Conservation (phyloP, 2,329 filamentous ascomycete species). For the Talaromyces sp. region DNA sequence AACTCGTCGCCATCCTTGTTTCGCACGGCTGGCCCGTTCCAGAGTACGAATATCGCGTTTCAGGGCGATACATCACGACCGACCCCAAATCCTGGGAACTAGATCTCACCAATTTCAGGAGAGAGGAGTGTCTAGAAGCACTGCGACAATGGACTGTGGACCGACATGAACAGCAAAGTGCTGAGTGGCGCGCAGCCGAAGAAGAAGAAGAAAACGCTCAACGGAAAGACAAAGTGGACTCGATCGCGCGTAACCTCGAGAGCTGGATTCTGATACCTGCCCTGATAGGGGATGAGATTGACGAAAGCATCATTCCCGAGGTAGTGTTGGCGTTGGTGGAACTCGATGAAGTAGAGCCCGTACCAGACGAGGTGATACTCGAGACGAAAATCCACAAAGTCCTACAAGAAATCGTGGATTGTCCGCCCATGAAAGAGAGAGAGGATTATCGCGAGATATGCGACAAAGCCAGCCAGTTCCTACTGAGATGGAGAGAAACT, state of each 20-base stretch:
- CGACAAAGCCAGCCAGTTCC: neutral
- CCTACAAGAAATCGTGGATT: neutral
- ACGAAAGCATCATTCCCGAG: neutral
- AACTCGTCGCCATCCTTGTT: constrained; percentile 9
- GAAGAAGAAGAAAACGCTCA: neutral
- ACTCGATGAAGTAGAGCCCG: neutral
- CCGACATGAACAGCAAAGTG: neutral
- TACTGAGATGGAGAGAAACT: neutral
- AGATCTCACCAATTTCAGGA: constrained; percentile 3
- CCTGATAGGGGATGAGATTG: neutral
- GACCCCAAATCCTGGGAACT: neutral
- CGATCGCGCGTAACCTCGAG: neutral
- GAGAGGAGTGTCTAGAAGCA: constrained; percentile 3
- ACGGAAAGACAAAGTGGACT: neutral
- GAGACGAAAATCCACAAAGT: neutral
- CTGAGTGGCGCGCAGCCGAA: neutral
- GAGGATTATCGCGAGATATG: neutral
- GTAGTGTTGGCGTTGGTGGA: neutral
- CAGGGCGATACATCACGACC: neutral
- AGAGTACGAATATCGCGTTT: neutral
- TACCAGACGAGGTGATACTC: neutral
- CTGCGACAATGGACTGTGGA: neutral
- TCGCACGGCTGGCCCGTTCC: constrained; percentile 14
- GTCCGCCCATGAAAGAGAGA: neutral
- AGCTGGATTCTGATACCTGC: neutral